These are phyloP conservation scores for Groenewaldozyma salmanticensis DNA, from an alignment of 805 yeast genomes.

Conservation along the genomic window DNA sequence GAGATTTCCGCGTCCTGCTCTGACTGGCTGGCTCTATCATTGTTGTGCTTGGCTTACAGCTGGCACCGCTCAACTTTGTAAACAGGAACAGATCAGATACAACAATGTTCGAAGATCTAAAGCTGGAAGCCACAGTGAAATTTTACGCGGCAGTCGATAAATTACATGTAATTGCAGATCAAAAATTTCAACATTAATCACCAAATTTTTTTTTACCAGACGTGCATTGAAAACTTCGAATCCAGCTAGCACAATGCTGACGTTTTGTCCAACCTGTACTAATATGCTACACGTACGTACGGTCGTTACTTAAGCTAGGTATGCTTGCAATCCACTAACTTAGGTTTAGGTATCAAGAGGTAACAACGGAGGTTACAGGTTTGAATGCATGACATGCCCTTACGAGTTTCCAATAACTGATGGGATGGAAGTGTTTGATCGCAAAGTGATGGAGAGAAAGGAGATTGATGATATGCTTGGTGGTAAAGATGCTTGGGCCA, in stretches of 20 bases:
- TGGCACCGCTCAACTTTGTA: too few relatives aligned
- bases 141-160: too few relatives aligned
- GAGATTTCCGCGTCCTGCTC: too few relatives aligned
- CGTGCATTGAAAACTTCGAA: too few relatives aligned
- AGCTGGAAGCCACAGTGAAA: too few relatives aligned
- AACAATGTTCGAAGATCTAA: too few relatives aligned
- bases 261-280: constrained; percentile 91
- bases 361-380: constrained; percentile 45
- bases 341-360: constrained; percentile 41
- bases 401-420: constrained; percentile 86
- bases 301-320: background rate
- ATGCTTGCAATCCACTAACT: background rate
- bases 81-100: too few relatives aligned
- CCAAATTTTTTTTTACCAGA: too few relatives aligned
- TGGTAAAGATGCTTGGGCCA: constrained; percentile 97
- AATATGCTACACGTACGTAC: constrained; percentile 66
- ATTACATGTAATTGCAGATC: too few relatives aligned
- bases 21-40: too few relatives aligned
- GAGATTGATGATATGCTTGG: constrained; percentile 95
- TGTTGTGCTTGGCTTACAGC: too few relatives aligned
- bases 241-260: constrained; percentile 58
- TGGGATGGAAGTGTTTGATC: constrained; percentile 64
- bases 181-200: too few relatives aligned
- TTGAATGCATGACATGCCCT: constrained; percentile 91
- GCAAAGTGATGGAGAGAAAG: constrained; percentile 74